Percentiles rank a stretch among this genome's conserved stretches.
Evolutionary conservation across 345 rosid genomes (phyloP).

Genomic region (Brassica rapa): DNA sequence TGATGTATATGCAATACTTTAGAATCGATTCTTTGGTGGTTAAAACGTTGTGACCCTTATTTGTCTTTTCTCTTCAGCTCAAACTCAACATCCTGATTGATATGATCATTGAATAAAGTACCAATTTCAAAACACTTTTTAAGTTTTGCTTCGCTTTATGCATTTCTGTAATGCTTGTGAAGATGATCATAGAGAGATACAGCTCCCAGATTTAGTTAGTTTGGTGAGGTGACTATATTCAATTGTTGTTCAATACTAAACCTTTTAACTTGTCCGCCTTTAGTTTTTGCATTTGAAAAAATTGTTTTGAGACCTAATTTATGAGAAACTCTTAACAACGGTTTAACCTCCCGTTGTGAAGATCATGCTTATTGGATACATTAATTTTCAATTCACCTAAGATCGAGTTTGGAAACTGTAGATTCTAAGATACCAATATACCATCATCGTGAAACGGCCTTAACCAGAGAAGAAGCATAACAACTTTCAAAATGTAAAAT

Average conservation of each 20-base stretch:
- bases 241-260: too few species aligned
- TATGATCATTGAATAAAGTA: not conserved
- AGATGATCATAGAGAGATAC: not conserved
- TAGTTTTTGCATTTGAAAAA: too few species aligned
- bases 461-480: not conserved
- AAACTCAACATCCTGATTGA: not conserved
- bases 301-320: too few species aligned
- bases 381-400: not conserved
- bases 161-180: not conserved
- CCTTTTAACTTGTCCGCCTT: too few species aligned
- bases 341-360: not conserved
- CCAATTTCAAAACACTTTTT: not conserved
- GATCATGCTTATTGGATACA: not conserved
- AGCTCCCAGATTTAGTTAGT: too few species aligned
- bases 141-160: not conserved
- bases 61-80: not conserved
- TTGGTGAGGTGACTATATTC: too few species aligned
- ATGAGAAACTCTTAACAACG: too few species aligned
- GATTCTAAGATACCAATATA: not conserved
- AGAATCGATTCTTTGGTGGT: not conserved
- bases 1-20: not conserved
- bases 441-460: not conserved
- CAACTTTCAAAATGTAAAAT: not conserved
- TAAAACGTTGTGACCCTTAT: not conserved
- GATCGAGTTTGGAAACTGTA: not conserved